A percentile compares a stretch with the other conserved stretches of the same genome.
phyloP scores from a whole-genome alignment of 371 early-diverging fungal genomes.

The Gilbertella persicaria region DNA sequence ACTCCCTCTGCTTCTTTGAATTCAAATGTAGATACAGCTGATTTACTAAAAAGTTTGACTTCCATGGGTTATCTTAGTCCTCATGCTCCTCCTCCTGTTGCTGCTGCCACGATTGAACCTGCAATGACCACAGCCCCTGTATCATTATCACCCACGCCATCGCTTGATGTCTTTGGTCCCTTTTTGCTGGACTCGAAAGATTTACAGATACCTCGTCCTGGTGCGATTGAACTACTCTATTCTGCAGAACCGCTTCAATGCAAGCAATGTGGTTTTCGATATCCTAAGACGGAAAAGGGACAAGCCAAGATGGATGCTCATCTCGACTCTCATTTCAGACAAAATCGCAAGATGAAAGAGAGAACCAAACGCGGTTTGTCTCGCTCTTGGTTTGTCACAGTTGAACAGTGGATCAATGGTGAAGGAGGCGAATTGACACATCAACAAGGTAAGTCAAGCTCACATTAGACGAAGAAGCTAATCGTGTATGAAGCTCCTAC shows the following conservation, averaged over 20 bases:
- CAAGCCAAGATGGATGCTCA: slow-evolving; percentile 79
- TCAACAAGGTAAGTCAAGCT: slow-evolving; percentile 38
- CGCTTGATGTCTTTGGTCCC: slow-evolving; percentile 15
- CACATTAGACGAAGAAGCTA: background rate
- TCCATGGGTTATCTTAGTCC: slow-evolving; percentile 38
- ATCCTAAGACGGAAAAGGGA: slow-evolving; percentile 67
- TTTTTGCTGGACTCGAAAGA: slow-evolving; percentile 50
- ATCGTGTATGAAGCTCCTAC: slow-evolving; percentile 23
- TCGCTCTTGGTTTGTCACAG: slow-evolving; percentile 85
- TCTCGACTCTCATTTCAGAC: slow-evolving; percentile 93
- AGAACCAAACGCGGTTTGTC: slow-evolving; percentile 73
- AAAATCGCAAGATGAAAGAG: slow-evolving; percentile 82
- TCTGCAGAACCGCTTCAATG: slow-evolving; percentile 79
- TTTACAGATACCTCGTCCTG: slow-evolving; percentile 52
- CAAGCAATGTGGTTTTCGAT: slow-evolving; percentile 90
- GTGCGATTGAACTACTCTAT: slow-evolving; percentile 71
- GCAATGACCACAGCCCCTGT: background rate
- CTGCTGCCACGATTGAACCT: no score
- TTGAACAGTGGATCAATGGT: slow-evolving; percentile 60
- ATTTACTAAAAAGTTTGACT: slow-evolving; percentile 39
- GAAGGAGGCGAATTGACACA: slow-evolving; percentile 47
- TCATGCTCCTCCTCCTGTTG: slow-evolving; percentile 1
- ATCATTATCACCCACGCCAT: background rate
- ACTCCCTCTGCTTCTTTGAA: background rate
- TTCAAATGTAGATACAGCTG: slow-evolving; percentile 27